These are phyloP conservation scores for Cladorrhinum sp. DNA, from an alignment of 2,329 filamentous ascomycete genomes.

Conservation along the genomic window DNA sequence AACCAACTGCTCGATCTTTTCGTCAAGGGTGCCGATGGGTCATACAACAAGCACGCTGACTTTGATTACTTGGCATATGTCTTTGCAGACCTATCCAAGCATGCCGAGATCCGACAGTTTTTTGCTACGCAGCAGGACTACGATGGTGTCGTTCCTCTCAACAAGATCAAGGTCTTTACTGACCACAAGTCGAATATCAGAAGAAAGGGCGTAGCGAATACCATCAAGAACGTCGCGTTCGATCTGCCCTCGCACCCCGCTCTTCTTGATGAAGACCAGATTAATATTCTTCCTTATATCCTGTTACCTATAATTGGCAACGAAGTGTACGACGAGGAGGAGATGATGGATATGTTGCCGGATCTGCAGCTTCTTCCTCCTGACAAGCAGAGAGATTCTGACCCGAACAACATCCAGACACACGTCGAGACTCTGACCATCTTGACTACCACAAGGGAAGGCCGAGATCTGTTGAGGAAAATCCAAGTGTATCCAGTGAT, in stretches of 20 bases:
- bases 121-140: slow-evolving; percentile 72
- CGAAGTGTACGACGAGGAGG: slow-evolving; percentile 85
- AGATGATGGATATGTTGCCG: slow-evolving; percentile 79
- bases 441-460: slow-evolving; percentile 72
- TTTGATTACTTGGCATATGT: slow-evolving; percentile 94
- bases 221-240: slow-evolving; percentile 92
- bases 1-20: slow-evolving; percentile 95
- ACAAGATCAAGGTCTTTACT: slow-evolving; percentile 91
- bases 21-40: slow-evolving; percentile 80
- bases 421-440: slow-evolving; percentile 87
- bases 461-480: slow-evolving; percentile 68
- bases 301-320: slow-evolving; percentile 82
- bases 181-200: slow-evolving; percentile 81
- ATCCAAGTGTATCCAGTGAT: slow-evolving; percentile 87
- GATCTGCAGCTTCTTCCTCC: slow-evolving; percentile 87
- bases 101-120: slow-evolving; percentile 69
- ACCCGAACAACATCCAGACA: slow-evolving; percentile 73
- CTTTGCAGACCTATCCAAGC: slow-evolving; percentile 88
- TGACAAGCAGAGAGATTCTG: slow-evolving; percentile 81
- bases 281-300: slow-evolving; percentile 84
- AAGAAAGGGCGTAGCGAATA: slow-evolving; percentile 89
- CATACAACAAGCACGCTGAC: slow-evolving; percentile 79
- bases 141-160: slow-evolving; percentile 80
- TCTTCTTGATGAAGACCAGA: slow-evolving; percentile 67
- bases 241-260: slow-evolving; percentile 68